Evolutionary conservation across 148 eudicot genomes (phyloP).

Genomic region (Polygonum maritimum): DNA sequence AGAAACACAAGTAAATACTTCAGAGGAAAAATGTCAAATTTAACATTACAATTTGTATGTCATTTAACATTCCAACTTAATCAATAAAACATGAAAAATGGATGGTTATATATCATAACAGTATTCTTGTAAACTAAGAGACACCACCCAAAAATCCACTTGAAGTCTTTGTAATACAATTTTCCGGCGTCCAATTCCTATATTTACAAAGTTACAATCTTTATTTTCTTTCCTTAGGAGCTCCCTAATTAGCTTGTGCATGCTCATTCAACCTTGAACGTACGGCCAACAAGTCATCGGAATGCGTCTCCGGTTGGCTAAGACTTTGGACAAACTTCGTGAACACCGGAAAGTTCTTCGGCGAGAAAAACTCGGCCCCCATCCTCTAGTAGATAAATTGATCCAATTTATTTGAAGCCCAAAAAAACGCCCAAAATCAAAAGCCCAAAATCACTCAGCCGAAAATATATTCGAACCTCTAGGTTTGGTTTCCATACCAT

Average conservation of each 20-base stretch:
- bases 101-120: background rate
- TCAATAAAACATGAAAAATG: background rate
- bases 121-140: background rate
- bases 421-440: no score
- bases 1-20: no score
- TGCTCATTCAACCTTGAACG: background rate
- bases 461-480: no score
- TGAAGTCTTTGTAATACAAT: background rate
- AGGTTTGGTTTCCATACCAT: no score
- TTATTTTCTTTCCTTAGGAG: background rate
- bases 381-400: slow-evolving; percentile 78
- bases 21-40: no score
- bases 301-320: slow-evolving; percentile 29
- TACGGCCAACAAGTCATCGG: slow-evolving; percentile 45
- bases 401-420: slow-evolving; percentile 12
- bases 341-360: slow-evolving; percentile 63
- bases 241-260: background rate
- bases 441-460: no score
- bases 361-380: slow-evolving; percentile 85
- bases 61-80: background rate
- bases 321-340: slow-evolving; percentile 42
- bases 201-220: slow-evolving; percentile 2
- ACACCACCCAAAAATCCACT: background rate
- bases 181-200: background rate
- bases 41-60: background rate